Evolutionary conservation across 805 yeast genomes (phyloP).

Genomic region (Candida stauntonica): DNA sequence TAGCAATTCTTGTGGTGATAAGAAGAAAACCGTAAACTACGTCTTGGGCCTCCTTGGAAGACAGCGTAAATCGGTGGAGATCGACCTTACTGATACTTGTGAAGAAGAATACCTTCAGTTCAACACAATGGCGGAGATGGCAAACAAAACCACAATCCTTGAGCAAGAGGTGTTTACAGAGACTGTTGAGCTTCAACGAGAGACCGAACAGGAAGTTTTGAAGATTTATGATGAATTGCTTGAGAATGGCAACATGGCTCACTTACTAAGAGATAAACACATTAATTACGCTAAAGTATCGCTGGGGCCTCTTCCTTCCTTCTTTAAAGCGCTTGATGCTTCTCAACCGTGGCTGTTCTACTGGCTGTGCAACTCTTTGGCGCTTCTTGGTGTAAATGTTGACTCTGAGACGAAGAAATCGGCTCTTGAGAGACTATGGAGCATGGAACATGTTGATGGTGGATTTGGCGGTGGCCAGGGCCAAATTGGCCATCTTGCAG

Average conservation of each 20-base stretch:
- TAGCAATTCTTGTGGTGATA: background rate
- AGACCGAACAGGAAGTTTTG: slow-evolving; percentile 29
- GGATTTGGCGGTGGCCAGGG: slow-evolving; percentile 86
- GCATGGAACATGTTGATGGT: slow-evolving; percentile 37
- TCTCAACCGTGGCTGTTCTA: slow-evolving; percentile 89
- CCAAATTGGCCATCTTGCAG: slow-evolving; percentile 81
- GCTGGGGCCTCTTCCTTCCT: slow-evolving; percentile 20
- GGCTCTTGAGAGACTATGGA: slow-evolving; percentile 29
- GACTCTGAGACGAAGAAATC: slow-evolving; percentile 25
- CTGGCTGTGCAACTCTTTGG: slow-evolving; percentile 67
- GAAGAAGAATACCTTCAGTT: slow-evolving; percentile 7
- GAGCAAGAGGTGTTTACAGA: slow-evolving; percentile 32
- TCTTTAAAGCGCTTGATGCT: slow-evolving; percentile 58
- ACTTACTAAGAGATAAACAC: slow-evolving; percentile 17
- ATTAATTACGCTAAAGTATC: slow-evolving; percentile 17
- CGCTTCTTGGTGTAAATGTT: slow-evolving; percentile 34
- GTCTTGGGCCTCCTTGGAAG: slow-evolving; percentile 5
- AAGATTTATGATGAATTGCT: slow-evolving; percentile 29
- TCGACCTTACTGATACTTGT: slow-evolving; percentile 4
- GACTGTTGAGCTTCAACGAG: slow-evolving; percentile 33
- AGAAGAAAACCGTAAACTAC: slow-evolving; percentile 4
- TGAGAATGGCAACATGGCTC: slow-evolving; percentile 17
- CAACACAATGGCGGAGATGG: slow-evolving; percentile 19
- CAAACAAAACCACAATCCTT: slow-evolving; percentile 12
- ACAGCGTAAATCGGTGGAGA: slow-evolving; percentile 2